Percentiles rank a stretch among this genome's conserved stretches.
phyloP scores from a whole-genome alignment of 2,329 filamentous ascomycete species.

The Tolypocladium amazonense region DNA sequence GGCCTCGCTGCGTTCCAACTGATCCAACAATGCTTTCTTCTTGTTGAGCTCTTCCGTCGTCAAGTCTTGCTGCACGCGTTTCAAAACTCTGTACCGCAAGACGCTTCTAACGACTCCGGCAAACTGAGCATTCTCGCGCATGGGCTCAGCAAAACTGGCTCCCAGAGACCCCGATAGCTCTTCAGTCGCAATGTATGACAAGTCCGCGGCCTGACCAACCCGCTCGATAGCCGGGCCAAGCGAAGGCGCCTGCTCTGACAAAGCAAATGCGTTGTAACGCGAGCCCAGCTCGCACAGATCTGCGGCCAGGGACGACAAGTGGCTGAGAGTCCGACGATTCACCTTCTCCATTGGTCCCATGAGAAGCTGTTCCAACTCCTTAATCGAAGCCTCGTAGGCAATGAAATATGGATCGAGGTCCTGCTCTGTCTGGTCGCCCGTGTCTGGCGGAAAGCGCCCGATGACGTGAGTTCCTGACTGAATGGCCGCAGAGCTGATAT shows the following conservation, averaged over 20 bases:
- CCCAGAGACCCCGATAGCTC: conserved; percentile 82
- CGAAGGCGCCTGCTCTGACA: conserved; percentile 82
- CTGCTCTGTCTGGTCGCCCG: conserved; percentile 67
- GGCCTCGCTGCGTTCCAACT: conserved; percentile 84
- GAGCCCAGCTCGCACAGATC: conserved; percentile 90
- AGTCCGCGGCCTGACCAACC: conserved; percentile 87
- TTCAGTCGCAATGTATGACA: conserved; percentile 90
- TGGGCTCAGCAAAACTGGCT: conserved; percentile 90
- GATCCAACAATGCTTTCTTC: conserved; percentile 72
- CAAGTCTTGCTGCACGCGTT: conserved; percentile 95
- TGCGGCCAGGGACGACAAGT: conserved; percentile 71
- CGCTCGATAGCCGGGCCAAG: conserved; percentile 90
- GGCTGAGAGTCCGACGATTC: conserved; percentile 78
- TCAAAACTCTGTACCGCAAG: conserved; percentile 79
- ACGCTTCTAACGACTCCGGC: conserved; percentile 87
- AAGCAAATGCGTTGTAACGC: conserved; percentile 92
- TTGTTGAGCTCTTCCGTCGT: conserved; percentile 86
- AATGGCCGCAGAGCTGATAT: conserved; percentile 23
- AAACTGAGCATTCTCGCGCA: conserved; percentile 96
- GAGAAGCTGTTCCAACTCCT: conserved; percentile 79
- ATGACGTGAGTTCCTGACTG: conserved; percentile 48
- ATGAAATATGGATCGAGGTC: conserved; percentile 95
- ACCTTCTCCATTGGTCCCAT: conserved; percentile 95
- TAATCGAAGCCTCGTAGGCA: conserved; percentile 82
- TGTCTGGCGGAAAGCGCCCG: conserved; percentile 72